Evolutionary conservation across 2,329 filamentous ascomycete genomes (phyloP), one percentile per base, ranked within the genome.

Genomic region (Alternaria sp.): DNA sequence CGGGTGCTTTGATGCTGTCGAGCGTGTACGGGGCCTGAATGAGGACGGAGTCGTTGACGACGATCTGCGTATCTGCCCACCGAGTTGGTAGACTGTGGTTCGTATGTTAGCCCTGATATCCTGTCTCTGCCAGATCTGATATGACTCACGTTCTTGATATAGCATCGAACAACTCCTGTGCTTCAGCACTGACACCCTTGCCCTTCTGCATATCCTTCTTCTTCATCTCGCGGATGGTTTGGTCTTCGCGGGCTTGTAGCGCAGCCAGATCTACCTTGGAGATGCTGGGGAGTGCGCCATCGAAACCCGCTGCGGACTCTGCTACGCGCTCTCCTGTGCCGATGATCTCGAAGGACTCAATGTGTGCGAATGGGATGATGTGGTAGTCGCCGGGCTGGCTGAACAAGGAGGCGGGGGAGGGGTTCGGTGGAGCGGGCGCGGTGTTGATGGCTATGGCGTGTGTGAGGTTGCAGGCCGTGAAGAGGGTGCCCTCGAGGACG

Each of bases 131-230:
- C 20, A 18, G 9, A 2, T 41, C 21, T 44, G 25, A 41, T 14
- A 9, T 15, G 21, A 76, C 83, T 66, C 73, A 88, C 77, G 87
- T 87, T 70, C 87, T 84, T 64, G 84, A 85, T 58, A 90, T 83
- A 11, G 85, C 84, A 79, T 90, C 87, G 70, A 88, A 90, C 15
- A 90, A 80, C 58, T 88, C 87, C 77, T 90, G 88, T 25, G 85
- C 88, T 66, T 89, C 87, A 41, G 81, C 84, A 41, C 83, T 87
- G 8, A 90, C 88, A 10, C 87, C 87, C 76, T 87, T 88, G 58
- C 87, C 88, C 62, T 84, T 83, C 58, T 85, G 84, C n/a, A 83
- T 82, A 67, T 89, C 87, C 64, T 83, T 78, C 64, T 88, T 85
- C 72, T 88, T 86, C 68, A 87, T 79, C 68, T 87, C 84, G 11